Evolutionary conservation across 176 grass and related monocot species (phyloP), one percentile per base, ranked within the genome.

Genomic region (Metroxylon sagu): DNA sequence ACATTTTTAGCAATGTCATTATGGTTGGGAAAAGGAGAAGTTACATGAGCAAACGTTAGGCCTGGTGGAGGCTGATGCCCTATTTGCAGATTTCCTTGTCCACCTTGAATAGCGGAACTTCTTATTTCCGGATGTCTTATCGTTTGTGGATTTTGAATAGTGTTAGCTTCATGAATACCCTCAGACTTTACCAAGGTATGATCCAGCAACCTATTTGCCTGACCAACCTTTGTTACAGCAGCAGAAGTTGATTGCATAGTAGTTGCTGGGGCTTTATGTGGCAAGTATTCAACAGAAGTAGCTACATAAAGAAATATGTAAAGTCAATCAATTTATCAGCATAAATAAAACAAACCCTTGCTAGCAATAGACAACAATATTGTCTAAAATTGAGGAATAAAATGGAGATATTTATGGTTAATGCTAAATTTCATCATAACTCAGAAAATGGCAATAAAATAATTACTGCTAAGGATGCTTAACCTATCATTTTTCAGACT

Each of bases 1-100:
- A 99, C 88, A 18, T 19, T 79, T 72, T 84, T 89, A 5, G 76
- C 77, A 73, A 99, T 93, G 49, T 88, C 94, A 71, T 75, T 77
- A 65, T 93, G 88, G 53, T 77, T 68, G 26, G 65, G 64, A 50
- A 83, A 85, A 53, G 27, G 56, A 80, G 78, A 63, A 80, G 89
- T 80, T 61, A 76, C 16, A 39, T 77, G 68, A 83, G 65, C 64
- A 75, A 68, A 67, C 49, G 68, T 26, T 25, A 68, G 43, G 12
- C 76, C 81, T 78, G 76, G 77, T 26, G 71, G 71, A 71, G 83
- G 77, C 62, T 75, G 92, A 50, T 87, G 77, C 56, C 67, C 90
- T 2, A 71, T 66, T 72, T 64, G 57, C 73, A 71, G 30, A 74
- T 70, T 82, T 77, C 71, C 70, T 23, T 63, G 48, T 4, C 1